Evolutionary conservation across 768 basidiomycete species (phyloP), one percentile per base, ranked within the genome.

Genomic region (Agrocybe praecox): DNA sequence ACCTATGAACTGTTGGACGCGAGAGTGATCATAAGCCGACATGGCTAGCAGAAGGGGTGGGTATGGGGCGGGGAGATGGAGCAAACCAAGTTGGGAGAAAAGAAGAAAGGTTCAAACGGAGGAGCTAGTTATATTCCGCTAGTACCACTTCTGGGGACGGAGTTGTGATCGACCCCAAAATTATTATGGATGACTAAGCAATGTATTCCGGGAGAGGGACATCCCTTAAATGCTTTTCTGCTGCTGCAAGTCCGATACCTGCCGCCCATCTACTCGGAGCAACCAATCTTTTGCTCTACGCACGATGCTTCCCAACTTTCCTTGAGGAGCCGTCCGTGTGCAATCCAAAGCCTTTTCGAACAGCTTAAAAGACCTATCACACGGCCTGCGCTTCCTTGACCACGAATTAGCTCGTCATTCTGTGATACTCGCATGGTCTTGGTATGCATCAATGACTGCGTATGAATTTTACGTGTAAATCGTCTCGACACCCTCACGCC

Each of bases 1-100:
- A 77, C 83, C 83, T 57, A 84, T 80, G 65, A 76, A 84, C 49
- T 83, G 77, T 63, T 81, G 76, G 51, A 83, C 80, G 71, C 75
- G 77, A 46, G 80, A 79, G 66, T 83, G 83, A 72, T 83, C 82
- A 65, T 79, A 80, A 52, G 67, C 69, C 68, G 80, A 77, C 80
- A 83, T 82, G 62, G 66, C 67, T 64, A 52, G 44, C 63, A 64
- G 58, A 55, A 62, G 33, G n/a, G 58, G 58, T 52, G 60, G 49
- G 54, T 50, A 63, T 36, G 54, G 56, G 51, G 52, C 62, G 61
- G 57, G 55, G 57, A 45, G 46, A 54, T 48, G 47, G 26, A 40
- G 57, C 60, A 57, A 62, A 61, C 57, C 55, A 56, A 61, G 58
- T 52, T 51, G 61, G 26, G 55, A 52, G 53, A 53, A 58, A 53